phyloP scores from a whole-genome alignment of 164 flowering plant genomes.

The Protea cynaroides region DNA sequence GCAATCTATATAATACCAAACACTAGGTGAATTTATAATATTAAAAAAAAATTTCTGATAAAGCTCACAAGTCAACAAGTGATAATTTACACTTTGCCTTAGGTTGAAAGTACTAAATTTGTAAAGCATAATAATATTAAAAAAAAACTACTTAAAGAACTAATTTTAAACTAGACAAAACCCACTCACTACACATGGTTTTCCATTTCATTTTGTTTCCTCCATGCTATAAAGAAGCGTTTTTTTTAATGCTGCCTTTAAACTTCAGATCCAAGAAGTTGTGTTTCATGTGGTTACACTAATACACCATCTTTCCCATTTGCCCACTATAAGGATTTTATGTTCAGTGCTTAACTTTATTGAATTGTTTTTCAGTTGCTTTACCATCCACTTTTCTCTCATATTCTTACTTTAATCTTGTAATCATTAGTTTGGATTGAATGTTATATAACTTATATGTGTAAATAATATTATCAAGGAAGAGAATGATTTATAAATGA shows the following conservation, averaged over 20 bases:
- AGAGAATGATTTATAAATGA: neutral
- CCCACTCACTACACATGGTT: neutral
- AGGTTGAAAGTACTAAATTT: slow-evolving; percentile 10
- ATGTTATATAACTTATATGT: neutral
- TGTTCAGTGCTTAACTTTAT: slow-evolving; percentile 2
- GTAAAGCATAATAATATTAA: slow-evolving; percentile 2
- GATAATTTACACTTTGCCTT: slow-evolving; percentile 3
- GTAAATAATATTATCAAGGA: neutral
- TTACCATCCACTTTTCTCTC: neutral
- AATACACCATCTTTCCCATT: neutral
- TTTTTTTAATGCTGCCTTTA: neutral
- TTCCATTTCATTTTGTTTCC: neutral
- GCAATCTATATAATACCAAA: no score
- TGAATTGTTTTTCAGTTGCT: neutral
- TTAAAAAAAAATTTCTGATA: neutral
- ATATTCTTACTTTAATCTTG: slow-evolving; percentile 6
- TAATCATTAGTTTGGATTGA: neutral
- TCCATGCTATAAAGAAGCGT: slow-evolving; percentile 9
- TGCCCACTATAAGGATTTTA: neutral
- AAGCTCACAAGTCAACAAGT: slow-evolving; percentile 10
- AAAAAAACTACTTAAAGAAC: slow-evolving; percentile 1
- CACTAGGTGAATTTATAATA: neutral
- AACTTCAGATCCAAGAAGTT: neutral
- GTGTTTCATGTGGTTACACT: neutral
- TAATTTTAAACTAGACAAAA: neutral